Conservation (phyloP, 2,329 filamentous ascomycete genomes). For the Cladosporium oxysporum region DNA sequence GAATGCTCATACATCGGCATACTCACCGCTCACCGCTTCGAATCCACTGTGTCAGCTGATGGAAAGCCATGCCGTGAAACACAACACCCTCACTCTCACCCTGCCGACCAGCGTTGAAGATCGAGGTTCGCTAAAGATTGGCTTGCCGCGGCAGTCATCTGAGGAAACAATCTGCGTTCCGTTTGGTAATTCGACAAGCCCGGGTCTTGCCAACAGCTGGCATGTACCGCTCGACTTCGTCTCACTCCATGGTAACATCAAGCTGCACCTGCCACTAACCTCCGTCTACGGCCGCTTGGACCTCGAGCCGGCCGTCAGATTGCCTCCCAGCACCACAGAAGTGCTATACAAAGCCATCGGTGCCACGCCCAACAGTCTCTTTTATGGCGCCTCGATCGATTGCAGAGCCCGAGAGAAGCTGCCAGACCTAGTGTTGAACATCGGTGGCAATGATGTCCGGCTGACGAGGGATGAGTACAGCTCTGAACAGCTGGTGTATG, state of each 20-base stretch:
- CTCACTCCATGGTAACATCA: neutral
- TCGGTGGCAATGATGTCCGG: neutral
- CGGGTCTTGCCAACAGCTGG: neutral
- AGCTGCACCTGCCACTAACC: neutral
- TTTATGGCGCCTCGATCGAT: constrained; percentile 5
- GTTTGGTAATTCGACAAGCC: neutral
- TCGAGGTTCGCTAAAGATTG: constrained; percentile 5
- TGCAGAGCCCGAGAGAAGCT: neutral
- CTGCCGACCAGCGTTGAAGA: neutral
- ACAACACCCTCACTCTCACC: constrained; percentile 10
- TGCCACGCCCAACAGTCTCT: constrained; percentile 5
- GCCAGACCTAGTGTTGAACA: constrained; percentile 11
- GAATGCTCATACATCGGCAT: neutral
- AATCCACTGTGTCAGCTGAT: neutral
- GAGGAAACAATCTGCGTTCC: neutral
- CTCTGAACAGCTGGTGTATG: constrained; percentile 7
- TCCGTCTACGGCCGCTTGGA: constrained; percentile 3
- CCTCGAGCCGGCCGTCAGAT: neutral
- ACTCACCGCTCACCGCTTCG: neutral
- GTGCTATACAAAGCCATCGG: constrained; percentile 3
- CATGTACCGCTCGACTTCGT: constrained; percentile 4
- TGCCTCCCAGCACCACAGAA: neutral
- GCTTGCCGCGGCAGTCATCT: neutral
- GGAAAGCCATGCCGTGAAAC: neutral
- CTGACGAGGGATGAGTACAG: constrained; percentile 14